These are phyloP conservation scores for Naganishia vishniacii DNA, from an alignment of 768 basidiomycete genomes.

Conservation along the genomic window DNA sequence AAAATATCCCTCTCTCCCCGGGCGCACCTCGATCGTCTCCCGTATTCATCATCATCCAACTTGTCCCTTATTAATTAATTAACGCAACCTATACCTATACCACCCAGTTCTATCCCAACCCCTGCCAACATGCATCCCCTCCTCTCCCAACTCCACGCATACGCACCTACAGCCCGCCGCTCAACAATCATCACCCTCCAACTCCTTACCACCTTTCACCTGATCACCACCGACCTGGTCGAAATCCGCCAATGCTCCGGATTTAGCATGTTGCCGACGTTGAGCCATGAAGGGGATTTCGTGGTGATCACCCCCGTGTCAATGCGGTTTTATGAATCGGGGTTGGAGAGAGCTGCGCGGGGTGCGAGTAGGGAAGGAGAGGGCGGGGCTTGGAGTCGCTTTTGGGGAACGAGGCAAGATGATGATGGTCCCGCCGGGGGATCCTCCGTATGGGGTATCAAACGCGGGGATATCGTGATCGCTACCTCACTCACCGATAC, in stretches of 20 bases:
- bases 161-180: slow-evolving; percentile 16
- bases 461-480: slow-evolving; percentile 72
- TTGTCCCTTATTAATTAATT: no score
- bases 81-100: not conserved
- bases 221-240: slow-evolving; percentile 39
- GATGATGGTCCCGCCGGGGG: slow-evolving; percentile 1
- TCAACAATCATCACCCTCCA: slow-evolving; percentile 28
- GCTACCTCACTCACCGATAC: slow-evolving; percentile 67
- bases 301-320: slow-evolving; percentile 46
- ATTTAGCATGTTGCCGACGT: slow-evolving; percentile 50
- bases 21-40: not conserved
- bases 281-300: slow-evolving; percentile 41
- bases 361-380: not conserved
- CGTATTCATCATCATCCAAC: not conserved
- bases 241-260: slow-evolving; percentile 44
- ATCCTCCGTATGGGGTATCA: slow-evolving; percentile 44
- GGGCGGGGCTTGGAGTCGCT: no score
- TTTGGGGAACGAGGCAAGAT: no score
- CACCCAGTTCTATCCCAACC: not conserved
- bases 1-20: not conserved
- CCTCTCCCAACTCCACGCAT: slow-evolving; percentile 18
- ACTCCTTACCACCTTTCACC: slow-evolving; percentile 32
- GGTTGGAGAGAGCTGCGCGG: not conserved
- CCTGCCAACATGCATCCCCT: slow-evolving; percentile 5
- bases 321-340: slow-evolving; percentile 3